phyloP scores from a whole-genome alignment of 164 flowering plant species.

The Nelumbo lutea region DNA sequence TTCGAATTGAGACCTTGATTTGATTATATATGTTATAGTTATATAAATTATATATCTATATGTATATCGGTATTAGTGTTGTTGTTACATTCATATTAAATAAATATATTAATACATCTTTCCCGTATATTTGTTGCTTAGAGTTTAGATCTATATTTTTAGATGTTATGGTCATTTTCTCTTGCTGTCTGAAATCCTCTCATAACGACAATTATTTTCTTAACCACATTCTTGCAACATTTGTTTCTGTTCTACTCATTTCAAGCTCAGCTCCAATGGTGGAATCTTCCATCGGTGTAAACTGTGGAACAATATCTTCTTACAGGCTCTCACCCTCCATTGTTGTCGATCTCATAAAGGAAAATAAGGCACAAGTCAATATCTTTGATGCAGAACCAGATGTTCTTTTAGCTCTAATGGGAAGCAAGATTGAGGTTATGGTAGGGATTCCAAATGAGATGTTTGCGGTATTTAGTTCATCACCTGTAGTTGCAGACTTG shows the following conservation, averaged over 20 bases:
- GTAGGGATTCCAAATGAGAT: slow-evolving; percentile 89
- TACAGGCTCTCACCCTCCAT: slow-evolving; percentile 61
- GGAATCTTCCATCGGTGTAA: slow-evolving; percentile 55
- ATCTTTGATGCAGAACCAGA: slow-evolving; percentile 73
- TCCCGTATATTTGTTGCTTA: too few species aligned
- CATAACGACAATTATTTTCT: too few species aligned
- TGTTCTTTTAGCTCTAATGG: slow-evolving; percentile 46
- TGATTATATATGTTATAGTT: too few species aligned
- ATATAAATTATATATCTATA: too few species aligned
- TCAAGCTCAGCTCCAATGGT: slow-evolving; percentile 19
- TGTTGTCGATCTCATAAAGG: slow-evolving; percentile 68
- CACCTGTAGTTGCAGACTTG: slow-evolving; percentile 54
- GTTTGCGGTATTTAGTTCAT: slow-evolving; percentile 46
- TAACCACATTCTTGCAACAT: slow-evolving; percentile 9
- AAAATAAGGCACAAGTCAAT: slow-evolving; percentile 74
- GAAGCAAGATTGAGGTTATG: slow-evolving; percentile 79
- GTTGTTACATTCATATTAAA: too few species aligned
- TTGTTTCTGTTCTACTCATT: slow-evolving; percentile 7
- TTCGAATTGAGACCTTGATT: too few species aligned
- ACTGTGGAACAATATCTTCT: slow-evolving; percentile 76
- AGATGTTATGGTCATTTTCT: too few species aligned
- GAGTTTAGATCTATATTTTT: too few species aligned
- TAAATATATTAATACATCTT: too few species aligned
- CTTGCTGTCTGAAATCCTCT: too few species aligned
- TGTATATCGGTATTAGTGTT: too few species aligned